Base-by-base conservation (phyloP, 345 rosid species). In the Salix exigua region DNA sequence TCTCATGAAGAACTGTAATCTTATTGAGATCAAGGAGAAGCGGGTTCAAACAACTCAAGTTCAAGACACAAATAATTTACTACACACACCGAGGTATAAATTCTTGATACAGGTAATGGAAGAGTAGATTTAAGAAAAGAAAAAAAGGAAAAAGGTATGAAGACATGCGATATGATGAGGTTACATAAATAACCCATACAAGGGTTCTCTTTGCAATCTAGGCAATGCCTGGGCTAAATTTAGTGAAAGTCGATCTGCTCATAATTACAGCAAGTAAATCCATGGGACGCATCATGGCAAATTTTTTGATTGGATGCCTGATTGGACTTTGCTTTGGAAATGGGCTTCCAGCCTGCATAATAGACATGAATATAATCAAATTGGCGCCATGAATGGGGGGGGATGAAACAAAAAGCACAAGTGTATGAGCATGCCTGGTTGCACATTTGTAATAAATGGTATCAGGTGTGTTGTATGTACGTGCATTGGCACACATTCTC, bases 381-480 rank as follows among this genome's bases (percentile, higher is more conserved):
- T 70, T 30, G 65, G 75, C 69, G 75, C 21, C 35, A 67, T 30
- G 19, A 46, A 26, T 7, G 0, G 14, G 14, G 31, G 19, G 26
- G 4, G 1, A 35, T 6, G 61, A 78, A 77, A 66, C 65, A 53
- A 10, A 68, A 5, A 38, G 40, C 26, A 72, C 11, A 30, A 66
- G 68, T 21, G 18, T 33, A 12, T 11, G 48, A 46, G 21, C 84
- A 51, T 87, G 87, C 98, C 99, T 92, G 65, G 87, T 88, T 74
- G 97, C 83, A 76, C 98, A 94, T 85, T 89, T 96, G 83, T 79
- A 96, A 73, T 96, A 96, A 64, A 96, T 94, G 62, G 99, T 96
- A 8, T 96, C 97, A 0, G 97, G 92, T 44, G 98, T 90, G 83
- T 96, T 96, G 83, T 94, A 96, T 19, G 93, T 87, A 65, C 96